Conservation (phyloP, 2,329 filamentous ascomycete genomes). For the Dothidotthia symphoricarpi region DNA sequence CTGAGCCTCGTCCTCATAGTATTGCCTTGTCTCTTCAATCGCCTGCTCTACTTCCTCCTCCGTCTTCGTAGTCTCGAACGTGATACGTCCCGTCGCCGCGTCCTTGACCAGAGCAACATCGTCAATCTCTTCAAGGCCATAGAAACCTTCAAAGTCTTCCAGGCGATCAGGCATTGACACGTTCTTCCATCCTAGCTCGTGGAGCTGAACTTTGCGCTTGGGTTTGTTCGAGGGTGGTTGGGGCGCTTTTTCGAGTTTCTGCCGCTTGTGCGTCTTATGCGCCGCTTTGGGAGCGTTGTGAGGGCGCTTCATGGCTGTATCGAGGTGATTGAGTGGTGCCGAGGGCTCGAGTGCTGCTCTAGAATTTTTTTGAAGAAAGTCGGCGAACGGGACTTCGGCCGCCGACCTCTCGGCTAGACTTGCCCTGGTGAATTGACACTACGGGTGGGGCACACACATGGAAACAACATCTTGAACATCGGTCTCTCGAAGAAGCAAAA, state of each 20-base stretch:
- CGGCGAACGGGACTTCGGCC: slow-evolving; percentile 26
- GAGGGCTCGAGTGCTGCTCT: slow-evolving; percentile 5
- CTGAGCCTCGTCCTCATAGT: slow-evolving; percentile 21
- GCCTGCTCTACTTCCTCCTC: slow-evolving; percentile 26
- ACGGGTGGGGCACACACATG: too few species aligned
- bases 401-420: slow-evolving; percentile 24
- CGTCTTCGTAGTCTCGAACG: slow-evolving; percentile 40
- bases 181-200: slow-evolving; percentile 61
- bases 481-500: neutral
- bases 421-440: slow-evolving; percentile 5
- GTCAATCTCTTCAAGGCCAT: slow-evolving; percentile 85
- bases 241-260: slow-evolving; percentile 37
- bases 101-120: slow-evolving; percentile 78
- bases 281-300: slow-evolving; percentile 39
- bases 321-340: slow-evolving; percentile 5
- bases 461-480: too few species aligned
- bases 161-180: slow-evolving; percentile 71
- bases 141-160: slow-evolving; percentile 91
- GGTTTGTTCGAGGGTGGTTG: slow-evolving; percentile 18
- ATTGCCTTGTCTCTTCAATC: slow-evolving; percentile 21
- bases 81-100: slow-evolving; percentile 49
- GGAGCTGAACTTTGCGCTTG: slow-evolving; percentile 42
- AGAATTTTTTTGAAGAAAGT: slow-evolving; percentile 22
- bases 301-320: slow-evolving; percentile 38
- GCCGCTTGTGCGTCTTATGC: slow-evolving; percentile 46